These are phyloP conservation scores for Camelina sativa DNA, from an alignment of 345 rosid genomes.

Conservation along the genomic window DNA sequence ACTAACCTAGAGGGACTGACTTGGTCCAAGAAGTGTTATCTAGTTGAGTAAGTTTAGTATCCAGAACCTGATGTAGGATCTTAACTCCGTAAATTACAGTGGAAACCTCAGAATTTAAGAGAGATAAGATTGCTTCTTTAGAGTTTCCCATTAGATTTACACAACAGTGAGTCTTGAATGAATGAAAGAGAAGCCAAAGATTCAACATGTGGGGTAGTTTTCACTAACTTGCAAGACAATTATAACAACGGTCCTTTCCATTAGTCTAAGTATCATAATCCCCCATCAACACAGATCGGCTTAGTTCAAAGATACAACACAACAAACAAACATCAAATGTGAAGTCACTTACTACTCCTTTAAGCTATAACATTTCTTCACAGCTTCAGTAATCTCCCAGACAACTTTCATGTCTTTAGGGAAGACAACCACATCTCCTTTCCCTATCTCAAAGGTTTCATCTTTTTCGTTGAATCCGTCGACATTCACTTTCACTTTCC, in stretches of 20 bases:
- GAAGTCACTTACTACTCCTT: slow-evolving; percentile 3
- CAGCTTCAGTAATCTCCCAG: slow-evolving; percentile 42
- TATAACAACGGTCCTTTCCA: background rate
- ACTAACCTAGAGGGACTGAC: no score
- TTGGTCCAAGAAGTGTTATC: slow-evolving; percentile 25
- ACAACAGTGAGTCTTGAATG: background rate
- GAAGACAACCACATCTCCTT: slow-evolving; percentile 45
- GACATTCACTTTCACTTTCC: slow-evolving; percentile 43
- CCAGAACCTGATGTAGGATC: slow-evolving; percentile 29
- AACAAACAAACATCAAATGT: background rate
- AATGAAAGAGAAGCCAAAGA: background rate
- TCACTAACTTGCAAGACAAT: background rate
- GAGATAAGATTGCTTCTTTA: slow-evolving; percentile 24
- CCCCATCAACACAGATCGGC: background rate
- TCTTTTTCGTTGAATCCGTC: slow-evolving; percentile 34
- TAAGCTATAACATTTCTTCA: slow-evolving; percentile 40
- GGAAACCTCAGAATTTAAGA: slow-evolving; percentile 11
- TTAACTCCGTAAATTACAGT: slow-evolving; percentile 38
- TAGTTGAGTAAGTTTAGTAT: slow-evolving; percentile 31
- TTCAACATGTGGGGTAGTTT: background rate
- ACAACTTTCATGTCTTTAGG: slow-evolving; percentile 46
- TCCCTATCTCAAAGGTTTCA: slow-evolving; percentile 38
- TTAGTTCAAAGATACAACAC: background rate
- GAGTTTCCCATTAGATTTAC: slow-evolving; percentile 18
- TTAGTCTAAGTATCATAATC: background rate